Percentiles rank a stretch among this genome's conserved stretches.
Evolutionary conservation across 164 flowering plant species (phyloP).

Genomic region (Sextonia rubra): DNA sequence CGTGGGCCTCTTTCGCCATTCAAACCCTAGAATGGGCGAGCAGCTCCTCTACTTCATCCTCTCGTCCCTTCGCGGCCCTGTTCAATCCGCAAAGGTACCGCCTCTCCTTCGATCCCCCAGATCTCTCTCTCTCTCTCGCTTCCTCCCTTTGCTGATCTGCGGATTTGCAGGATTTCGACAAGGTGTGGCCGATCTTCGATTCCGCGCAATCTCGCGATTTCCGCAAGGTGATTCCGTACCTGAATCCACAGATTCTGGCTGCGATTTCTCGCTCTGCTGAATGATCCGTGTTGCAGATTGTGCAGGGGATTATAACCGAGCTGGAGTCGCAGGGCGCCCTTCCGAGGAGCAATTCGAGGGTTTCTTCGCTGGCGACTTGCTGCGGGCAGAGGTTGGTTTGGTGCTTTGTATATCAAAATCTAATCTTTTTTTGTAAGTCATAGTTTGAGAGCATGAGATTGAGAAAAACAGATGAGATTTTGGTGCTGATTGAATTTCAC

Average conservation of each 20-base stretch:
- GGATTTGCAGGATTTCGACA: conserved; percentile 92
- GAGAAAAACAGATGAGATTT: too few species aligned
- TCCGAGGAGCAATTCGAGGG: conserved; percentile 98
- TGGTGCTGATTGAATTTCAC: too few species aligned
- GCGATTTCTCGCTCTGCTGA: too few species aligned
- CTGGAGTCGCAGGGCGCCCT: conserved; percentile 97
- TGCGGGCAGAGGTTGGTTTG: conserved; percentile 90
- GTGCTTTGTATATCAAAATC: too few species aligned
- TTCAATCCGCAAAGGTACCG: conserved; percentile 82
- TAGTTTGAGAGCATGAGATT: neutral
- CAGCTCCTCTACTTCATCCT: conserved; percentile 91
- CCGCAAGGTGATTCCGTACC: conserved; percentile 84
- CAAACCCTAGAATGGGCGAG: conserved; percentile 97
- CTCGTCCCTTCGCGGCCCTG: conserved; percentile 88
- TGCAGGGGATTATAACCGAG: conserved; percentile 94
- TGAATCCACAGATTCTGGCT: too few species aligned
- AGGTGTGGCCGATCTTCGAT: conserved; percentile 99
- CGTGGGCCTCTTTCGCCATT: conserved; percentile 91
- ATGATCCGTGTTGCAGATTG: conserved; percentile 66
- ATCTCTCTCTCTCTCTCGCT: conserved; percentile 2
- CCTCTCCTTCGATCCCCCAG: neutral
- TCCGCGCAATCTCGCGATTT: conserved; percentile 95
- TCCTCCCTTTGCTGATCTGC: neutral
- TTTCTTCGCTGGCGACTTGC: conserved; percentile 99
- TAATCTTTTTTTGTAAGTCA: too few species aligned